A percentile compares a stretch with the other conserved stretches of the same genome.
phyloP scores from a whole-genome alignment of 2,329 filamentous ascomycete species.

The Diaporthe vexans region DNA sequence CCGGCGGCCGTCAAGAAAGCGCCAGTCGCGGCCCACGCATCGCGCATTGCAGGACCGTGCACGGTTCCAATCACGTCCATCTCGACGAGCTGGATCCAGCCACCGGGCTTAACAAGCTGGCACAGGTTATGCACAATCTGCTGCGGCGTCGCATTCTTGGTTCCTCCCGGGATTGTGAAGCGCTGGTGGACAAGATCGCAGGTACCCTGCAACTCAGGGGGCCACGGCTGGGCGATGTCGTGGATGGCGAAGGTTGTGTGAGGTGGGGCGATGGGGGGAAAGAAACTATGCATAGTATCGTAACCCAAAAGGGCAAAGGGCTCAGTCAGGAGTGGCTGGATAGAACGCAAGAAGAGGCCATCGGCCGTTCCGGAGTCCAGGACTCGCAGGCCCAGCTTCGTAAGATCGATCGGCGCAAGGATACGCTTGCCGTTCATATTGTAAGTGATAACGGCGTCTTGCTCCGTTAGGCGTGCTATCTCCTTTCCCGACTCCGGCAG shows the following conservation, averaged over 20 bases:
- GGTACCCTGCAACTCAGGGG: neutral
- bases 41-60: neutral
- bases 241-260: neutral
- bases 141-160: neutral
- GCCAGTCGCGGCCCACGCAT: constrained; percentile 1
- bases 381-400: neutral
- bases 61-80: neutral
- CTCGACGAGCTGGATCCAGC: constrained; percentile 12
- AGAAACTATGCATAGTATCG: neutral
- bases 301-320: neutral
- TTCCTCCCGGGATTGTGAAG: constrained; percentile 11
- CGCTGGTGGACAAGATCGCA: constrained; percentile 6
- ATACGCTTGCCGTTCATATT: neutral
- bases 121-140: neutral
- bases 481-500: neutral
- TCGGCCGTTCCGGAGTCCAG: neutral
- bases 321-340: constrained; percentile 1
- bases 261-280: neutral
- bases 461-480: neutral
- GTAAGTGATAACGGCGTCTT: neutral
- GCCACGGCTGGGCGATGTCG: neutral
- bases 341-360: neutral
- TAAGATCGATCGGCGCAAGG: neutral
- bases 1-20: constrained; percentile 4
- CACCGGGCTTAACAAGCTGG: constrained; percentile 1